Base-by-base conservation (phyloP, 768 basidiomycete genomes). In the Tricholoma bakamatsutake region DNA sequence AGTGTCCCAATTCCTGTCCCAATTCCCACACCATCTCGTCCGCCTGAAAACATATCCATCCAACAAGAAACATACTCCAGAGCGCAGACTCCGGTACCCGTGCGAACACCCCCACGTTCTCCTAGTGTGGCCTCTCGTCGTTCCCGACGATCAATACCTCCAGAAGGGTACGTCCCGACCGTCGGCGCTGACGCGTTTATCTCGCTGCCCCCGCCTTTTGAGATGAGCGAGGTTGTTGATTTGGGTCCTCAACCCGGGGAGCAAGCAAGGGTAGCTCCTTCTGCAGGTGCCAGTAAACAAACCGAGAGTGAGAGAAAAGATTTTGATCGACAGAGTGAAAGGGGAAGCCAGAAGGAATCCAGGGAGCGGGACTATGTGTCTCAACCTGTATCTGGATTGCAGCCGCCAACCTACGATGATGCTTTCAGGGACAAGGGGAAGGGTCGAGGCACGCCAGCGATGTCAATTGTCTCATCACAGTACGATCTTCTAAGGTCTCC, bases 81-180 rank as follows among this genome's bases (percentile, higher is more conserved):
- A 27, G 12, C 42, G 11, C 52, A 31, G 6, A 11, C 43, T 28
- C 43, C 35, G 31, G 6, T 34, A 24, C 4, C 28, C 3, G 18
- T 17, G 15, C 13, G 15, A 13, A 37, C 37, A 12, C 40, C 52
- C 8, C 37, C 53, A 17, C 54, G 56, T 35, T 58, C 65, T 4
- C 50, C 60, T 18, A 57, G 57, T 28, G 42, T 55, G 11, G 51
- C 54, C 30, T 62, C 61, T 3, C 61, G 46, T 53, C 50, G 59
- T 10, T 64, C 66, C 2, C 68, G 64, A 30, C 65, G 66, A 17
- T 59, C 66, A 2, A 60, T 71, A 11, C 79, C 73, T 6, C 79
- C 78, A 0, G 81, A 82, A n/a, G 72, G 70, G 4, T 82, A 69
- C 55, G 80, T 83, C 53, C 81, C 82, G 0, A 71, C 63, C n/a